These are phyloP conservation scores for Lentinula edodes DNA, from an alignment of 768 basidiomycete species.

Conservation along the genomic window DNA sequence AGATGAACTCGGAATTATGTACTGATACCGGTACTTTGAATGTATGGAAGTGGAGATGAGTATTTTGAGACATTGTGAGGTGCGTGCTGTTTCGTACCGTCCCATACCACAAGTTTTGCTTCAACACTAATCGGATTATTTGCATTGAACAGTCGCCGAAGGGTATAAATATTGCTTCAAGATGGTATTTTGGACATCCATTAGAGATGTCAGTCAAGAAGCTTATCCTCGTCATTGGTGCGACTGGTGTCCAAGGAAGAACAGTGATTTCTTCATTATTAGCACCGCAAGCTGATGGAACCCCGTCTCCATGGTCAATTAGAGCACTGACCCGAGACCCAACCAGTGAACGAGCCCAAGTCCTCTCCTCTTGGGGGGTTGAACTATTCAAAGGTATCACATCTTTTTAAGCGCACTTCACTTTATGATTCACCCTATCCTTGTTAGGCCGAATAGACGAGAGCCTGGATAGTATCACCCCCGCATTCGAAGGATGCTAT, in stretches of 20 bases:
- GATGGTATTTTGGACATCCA: neutral
- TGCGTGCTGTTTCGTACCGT: too few relatives aligned
- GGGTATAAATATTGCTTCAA: neutral
- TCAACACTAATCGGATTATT: too few relatives aligned
- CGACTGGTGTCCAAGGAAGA: slow-evolving; percentile 40
- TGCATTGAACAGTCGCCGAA: too few relatives aligned
- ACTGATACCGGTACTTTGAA: neutral
- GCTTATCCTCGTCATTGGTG: slow-evolving; percentile 40
- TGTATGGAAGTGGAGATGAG: too few relatives aligned
- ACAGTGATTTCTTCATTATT: slow-evolving; percentile 34
- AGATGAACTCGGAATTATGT: neutral
- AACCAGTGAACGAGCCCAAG: slow-evolving; percentile 25
- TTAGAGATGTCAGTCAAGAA: slow-evolving; percentile 13
- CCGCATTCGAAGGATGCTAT: slow-evolving; percentile 29
- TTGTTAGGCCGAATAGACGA: neutral
- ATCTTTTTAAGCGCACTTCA: too few relatives aligned
- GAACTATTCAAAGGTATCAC: slow-evolving; percentile 8
- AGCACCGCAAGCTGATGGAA: slow-evolving; percentile 25
- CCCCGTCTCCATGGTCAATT: slow-evolving; percentile 36
- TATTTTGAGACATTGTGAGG: too few relatives aligned
- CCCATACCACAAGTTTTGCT: too few relatives aligned
- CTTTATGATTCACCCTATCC: neutral
- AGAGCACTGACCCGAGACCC: slow-evolving; percentile 37
- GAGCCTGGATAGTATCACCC: slow-evolving; percentile 21
- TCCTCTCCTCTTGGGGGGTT: slow-evolving; percentile 28